Percentiles rank a stretch among this genome's conserved stretches.
Conservation (phyloP, 106 monocot genomes). For the Gastrodia elata region DNA sequence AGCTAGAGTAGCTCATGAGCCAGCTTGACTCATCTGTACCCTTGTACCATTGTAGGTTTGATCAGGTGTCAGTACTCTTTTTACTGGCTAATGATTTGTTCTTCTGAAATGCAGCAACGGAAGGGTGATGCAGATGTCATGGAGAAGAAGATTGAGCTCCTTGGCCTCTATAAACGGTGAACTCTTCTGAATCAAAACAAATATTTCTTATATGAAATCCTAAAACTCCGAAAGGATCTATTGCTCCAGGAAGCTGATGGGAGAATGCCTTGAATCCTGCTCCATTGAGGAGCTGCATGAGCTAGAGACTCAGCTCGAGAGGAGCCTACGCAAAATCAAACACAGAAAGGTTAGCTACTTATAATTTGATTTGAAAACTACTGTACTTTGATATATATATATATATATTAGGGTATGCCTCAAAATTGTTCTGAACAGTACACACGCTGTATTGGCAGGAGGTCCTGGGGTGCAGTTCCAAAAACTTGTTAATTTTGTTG, state of each 20-base stretch:
- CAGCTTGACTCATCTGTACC: too few relatives aligned
- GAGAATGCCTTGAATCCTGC: conserved; percentile 36
- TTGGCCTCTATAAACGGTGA: conserved; percentile 28
- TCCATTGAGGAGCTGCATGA: conserved; percentile 37
- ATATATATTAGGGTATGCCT: too few relatives aligned
- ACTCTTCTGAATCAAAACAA: not conserved
- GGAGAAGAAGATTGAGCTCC: conserved; percentile 21
- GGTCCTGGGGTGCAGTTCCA: too few relatives aligned
- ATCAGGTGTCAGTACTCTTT: too few relatives aligned
- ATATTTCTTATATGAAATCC: not conserved
- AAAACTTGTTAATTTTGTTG: too few relatives aligned
- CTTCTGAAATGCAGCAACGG: conserved; percentile 17
- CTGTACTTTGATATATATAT: too few relatives aligned
- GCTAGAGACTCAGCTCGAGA: conserved; percentile 32
- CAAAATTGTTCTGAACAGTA: too few relatives aligned
- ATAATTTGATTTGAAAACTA: not conserved
- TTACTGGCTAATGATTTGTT: not conserved
- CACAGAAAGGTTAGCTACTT: conserved; percentile 27
- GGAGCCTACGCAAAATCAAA: conserved; percentile 35
- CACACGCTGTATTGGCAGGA: too few relatives aligned
- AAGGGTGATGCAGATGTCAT: conserved; percentile 17
- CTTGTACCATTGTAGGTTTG: too few relatives aligned
- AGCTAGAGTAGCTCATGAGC: too few relatives aligned
- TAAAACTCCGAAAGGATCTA: not conserved
- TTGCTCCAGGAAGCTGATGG: conserved; percentile 37